phyloP scores from a whole-genome alignment of 148 eudicot genomes.

The Simmondsia chinensis region DNA sequence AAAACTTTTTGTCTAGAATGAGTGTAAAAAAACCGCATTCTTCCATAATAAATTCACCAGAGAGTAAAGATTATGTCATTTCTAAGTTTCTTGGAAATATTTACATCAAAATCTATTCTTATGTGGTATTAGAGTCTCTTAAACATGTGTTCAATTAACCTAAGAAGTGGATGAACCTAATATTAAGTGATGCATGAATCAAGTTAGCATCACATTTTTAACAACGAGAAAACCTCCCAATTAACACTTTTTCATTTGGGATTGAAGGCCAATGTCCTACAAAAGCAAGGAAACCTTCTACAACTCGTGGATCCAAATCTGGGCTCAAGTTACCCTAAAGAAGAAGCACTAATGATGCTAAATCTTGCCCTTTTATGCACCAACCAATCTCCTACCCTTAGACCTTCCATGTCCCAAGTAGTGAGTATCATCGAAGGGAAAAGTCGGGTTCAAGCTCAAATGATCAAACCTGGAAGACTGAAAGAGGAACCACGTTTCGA shows the following conservation, averaged over 20 bases:
- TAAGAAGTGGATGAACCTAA: too few species aligned
- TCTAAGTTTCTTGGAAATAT: too few species aligned
- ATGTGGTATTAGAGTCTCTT: too few species aligned
- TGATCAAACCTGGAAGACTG: slow-evolving; percentile 22
- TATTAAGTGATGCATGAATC: too few species aligned
- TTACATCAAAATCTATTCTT: too few species aligned
- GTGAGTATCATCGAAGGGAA: slow-evolving; percentile 61
- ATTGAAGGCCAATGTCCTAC: slow-evolving; percentile 65
- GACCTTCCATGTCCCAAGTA: slow-evolving; percentile 65
- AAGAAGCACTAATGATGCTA: slow-evolving; percentile 45
- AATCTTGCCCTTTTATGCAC: slow-evolving; percentile 54
- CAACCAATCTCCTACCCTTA: slow-evolving; percentile 53
- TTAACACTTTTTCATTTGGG: slow-evolving; percentile 7
- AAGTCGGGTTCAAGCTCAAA: slow-evolving; percentile 42
- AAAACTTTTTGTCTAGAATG: too few species aligned
- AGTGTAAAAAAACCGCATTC: not conserved
- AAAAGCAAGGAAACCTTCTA: slow-evolving; percentile 76
- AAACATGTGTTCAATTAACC: too few species aligned
- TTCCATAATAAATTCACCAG: too few species aligned
- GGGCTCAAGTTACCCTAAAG: slow-evolving; percentile 29
- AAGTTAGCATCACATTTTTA: too few species aligned
- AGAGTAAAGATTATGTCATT: too few species aligned
- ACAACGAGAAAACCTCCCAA: too few species aligned
- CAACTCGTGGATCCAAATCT: slow-evolving; percentile 69
- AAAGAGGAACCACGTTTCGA: slow-evolving; percentile 33